Conservation (phyloP, 73 alveolate genomes). For the Uronychia setigera region DNA sequence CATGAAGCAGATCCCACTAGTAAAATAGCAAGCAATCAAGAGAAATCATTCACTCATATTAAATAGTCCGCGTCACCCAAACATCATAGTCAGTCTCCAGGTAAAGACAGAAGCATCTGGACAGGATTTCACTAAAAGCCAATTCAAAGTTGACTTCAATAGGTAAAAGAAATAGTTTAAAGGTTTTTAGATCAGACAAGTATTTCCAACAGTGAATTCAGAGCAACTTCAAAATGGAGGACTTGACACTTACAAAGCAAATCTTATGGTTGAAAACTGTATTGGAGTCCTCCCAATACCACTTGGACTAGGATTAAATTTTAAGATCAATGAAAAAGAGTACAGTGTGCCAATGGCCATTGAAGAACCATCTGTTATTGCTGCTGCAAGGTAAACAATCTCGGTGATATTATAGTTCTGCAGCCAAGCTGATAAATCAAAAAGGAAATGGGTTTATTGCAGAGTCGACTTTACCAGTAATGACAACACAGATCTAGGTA, state of each 20-base stretch:
- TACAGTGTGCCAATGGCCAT: slow-evolving; percentile 97
- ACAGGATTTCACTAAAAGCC: slow-evolving; percentile 59
- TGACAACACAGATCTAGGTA: slow-evolving; percentile 93
- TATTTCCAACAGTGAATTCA: slow-evolving; percentile 75
- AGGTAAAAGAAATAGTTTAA: slow-evolving; percentile 12
- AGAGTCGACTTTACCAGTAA: slow-evolving; percentile 86
- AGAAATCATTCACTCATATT: no score
- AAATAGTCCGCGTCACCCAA: no score
- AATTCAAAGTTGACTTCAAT: slow-evolving; percentile 32
- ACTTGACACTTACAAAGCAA: slow-evolving; percentile 87
- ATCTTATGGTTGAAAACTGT: slow-evolving; percentile 96
- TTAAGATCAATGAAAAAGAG: slow-evolving; percentile 88
- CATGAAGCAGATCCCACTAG: no score
- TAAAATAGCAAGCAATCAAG: no score
- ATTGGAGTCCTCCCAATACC: slow-evolving; percentile 94
- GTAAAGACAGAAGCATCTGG: no score
- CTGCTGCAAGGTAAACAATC: slow-evolving; percentile 97
- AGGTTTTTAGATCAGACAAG: slow-evolving; percentile 58
- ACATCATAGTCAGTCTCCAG: no score
- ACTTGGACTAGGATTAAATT: slow-evolving; percentile 94
- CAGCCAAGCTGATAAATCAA: slow-evolving; percentile 92
- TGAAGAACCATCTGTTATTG: slow-evolving; percentile 99
- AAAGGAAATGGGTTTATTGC: slow-evolving; percentile 92
- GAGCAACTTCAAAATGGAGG: slow-evolving; percentile 86
- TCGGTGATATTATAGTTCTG: slow-evolving; percentile 82